Conservation (phyloP, 75 land plant genomes). For the Sequoia sempervirens region DNA sequence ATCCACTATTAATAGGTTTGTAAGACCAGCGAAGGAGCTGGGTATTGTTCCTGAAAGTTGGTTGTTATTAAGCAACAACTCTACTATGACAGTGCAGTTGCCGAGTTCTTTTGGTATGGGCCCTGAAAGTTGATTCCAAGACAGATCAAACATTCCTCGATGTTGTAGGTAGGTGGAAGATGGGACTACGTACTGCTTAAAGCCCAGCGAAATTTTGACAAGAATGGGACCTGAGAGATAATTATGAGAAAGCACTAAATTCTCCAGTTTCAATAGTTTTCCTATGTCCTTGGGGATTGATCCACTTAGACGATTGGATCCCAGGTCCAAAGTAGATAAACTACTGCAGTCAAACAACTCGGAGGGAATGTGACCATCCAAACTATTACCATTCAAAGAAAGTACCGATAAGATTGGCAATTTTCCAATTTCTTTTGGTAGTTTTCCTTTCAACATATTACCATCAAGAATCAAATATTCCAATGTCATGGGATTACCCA, state of each 20-base stretch:
- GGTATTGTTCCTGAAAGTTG: slow-evolving; percentile 59
- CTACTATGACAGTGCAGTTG: slow-evolving; percentile 9
- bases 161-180: background rate
- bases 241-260: slow-evolving; percentile 20
- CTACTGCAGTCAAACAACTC: slow-evolving; percentile 4
- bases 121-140: slow-evolving; percentile 20
- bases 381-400: slow-evolving; percentile 9
- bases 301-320: slow-evolving; percentile 19
- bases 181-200: slow-evolving; percentile 15
- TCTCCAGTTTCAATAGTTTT: slow-evolving; percentile 9
- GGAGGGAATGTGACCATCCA: slow-evolving; percentile 10
- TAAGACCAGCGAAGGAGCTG: slow-evolving; percentile 29
- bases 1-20: slow-evolving; percentile 46
- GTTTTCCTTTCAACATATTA: slow-evolving; percentile 11
- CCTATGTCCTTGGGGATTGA: slow-evolving; percentile 27
- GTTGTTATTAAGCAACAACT: slow-evolving; percentile 42
- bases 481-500: slow-evolving; percentile 15
- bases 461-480: slow-evolving; percentile 5
- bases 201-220: slow-evolving; percentile 5
- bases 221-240: slow-evolving; percentile 22
- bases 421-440: slow-evolving; percentile 18
- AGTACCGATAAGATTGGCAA: slow-evolving; percentile 1
- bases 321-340: slow-evolving; percentile 10
- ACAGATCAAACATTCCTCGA: slow-evolving; percentile 23
- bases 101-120: slow-evolving; percentile 20